Conservation (phyloP, 1,284 basidiomycete species). For the Cutaneotrichosporon cutaneum region DNA sequence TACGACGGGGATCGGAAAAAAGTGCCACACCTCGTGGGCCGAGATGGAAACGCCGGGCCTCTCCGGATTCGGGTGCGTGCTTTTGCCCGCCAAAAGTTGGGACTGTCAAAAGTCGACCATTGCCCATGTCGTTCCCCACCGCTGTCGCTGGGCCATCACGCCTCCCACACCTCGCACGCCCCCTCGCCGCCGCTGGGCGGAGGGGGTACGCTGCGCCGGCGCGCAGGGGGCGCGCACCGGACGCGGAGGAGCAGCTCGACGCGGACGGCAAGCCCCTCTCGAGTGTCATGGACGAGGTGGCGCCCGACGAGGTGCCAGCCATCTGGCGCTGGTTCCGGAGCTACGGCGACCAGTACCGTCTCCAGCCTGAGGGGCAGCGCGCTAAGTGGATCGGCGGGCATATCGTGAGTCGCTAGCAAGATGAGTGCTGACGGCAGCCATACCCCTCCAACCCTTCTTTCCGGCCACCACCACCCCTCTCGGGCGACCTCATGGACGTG, state of each 20-base stretch:
- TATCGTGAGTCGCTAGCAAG: slow-evolving; percentile 34
- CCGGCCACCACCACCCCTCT: slow-evolving; percentile 49
- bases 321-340: neutral
- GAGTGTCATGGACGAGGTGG: neutral
- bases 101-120: neutral
- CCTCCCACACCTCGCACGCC: slow-evolving; percentile 16
- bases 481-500: slow-evolving; percentile 40
- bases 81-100: slow-evolving; percentile 4
- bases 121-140: slow-evolving; percentile 15
- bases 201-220: slow-evolving; percentile 4
- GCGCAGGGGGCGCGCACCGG: neutral
- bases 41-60: neutral
- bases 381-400: slow-evolving; percentile 48
- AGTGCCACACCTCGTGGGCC: slow-evolving; percentile 22
- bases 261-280: neutral
- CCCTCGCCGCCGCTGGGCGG: slow-evolving; percentile 7
- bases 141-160: slow-evolving; percentile 34
- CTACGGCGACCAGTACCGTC: slow-evolving; percentile 21
- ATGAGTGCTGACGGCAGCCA: slow-evolving; percentile 36
- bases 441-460: slow-evolving; percentile 50
- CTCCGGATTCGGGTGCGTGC: neutral
- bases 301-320: neutral
- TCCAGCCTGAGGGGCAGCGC: slow-evolving; percentile 30
- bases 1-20: slow-evolving; percentile 16
- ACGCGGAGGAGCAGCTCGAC: neutral